A percentile compares a stretch with the other conserved stretches of the same genome.
Evolutionary conservation across 306 rosid genomes (phyloP).

Genomic region (Prunus salicina): DNA sequence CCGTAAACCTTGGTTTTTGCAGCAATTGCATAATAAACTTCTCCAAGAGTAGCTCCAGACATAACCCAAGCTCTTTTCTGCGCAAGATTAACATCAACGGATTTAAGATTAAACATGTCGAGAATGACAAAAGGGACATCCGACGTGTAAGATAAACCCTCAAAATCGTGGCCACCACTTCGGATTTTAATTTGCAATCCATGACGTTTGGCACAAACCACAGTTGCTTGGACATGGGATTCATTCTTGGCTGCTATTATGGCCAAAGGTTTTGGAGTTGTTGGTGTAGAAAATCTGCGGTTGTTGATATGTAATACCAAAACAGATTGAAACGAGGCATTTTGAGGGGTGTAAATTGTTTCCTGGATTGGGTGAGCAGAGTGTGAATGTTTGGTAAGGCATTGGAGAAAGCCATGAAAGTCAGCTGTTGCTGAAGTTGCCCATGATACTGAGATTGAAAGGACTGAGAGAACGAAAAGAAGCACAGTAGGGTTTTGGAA

Average conservation of each 20-base stretch:
- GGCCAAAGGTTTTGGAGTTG: slow-evolving; percentile 25
- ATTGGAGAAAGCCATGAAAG: neutral
- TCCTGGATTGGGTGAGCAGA: slow-evolving; percentile 9
- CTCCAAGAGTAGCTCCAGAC: slow-evolving; percentile 61
- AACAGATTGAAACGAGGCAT: slow-evolving; percentile 10
- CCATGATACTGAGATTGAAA: neutral
- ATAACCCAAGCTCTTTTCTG: slow-evolving; percentile 58
- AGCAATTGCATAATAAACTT: slow-evolving; percentile 52
- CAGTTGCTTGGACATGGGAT: slow-evolving; percentile 30
- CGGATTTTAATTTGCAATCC: slow-evolving; percentile 25
- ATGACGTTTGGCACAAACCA: slow-evolving; percentile 12
- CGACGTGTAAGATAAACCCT: slow-evolving; percentile 31
- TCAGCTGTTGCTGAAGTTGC: neutral
- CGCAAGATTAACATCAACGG: slow-evolving; percentile 30
- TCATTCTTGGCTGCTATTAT: slow-evolving; percentile 15
- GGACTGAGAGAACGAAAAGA: neutral
- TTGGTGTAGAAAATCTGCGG: neutral
- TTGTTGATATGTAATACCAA: slow-evolving; percentile 18
- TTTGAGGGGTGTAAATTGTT: slow-evolving; percentile 17
- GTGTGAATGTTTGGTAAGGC: slow-evolving; percentile 6
- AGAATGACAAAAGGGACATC: slow-evolving; percentile 33
- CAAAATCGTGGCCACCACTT: slow-evolving; percentile 34
- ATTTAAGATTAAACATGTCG: slow-evolving; percentile 34
- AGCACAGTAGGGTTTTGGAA: neutral
- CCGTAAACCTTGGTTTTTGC: slow-evolving; percentile 44